Percentiles rank a stretch among this genome's conserved stretches.
Conservation (phyloP, 2,329 filamentous ascomycete genomes). For the Trichocomaceae sp. region DNA sequence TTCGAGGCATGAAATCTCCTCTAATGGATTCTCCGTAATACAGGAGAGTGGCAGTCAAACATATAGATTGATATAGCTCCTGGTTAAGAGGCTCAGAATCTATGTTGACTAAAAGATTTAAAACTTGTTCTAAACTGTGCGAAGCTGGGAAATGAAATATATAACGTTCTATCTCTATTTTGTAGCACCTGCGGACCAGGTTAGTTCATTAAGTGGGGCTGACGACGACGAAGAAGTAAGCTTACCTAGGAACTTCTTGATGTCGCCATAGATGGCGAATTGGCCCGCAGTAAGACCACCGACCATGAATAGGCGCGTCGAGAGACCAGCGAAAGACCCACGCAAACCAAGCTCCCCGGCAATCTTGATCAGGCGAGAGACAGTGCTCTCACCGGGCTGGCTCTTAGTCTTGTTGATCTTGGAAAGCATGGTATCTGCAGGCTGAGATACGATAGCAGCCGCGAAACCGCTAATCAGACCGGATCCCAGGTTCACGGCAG, state of each 20-base stretch:
- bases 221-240: background rate
- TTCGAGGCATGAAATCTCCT: too few relatives aligned
- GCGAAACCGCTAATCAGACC: constrained; percentile 82
- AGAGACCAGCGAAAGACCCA: constrained; percentile 73
- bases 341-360: constrained; percentile 73
- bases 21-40: too few relatives aligned
- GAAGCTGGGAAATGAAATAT: background rate
- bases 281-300: constrained; percentile 70
- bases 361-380: constrained; percentile 77
- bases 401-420: constrained; percentile 96
- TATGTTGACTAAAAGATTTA: background rate
- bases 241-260: constrained; percentile 2
- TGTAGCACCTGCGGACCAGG: background rate
- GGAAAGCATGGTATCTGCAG: constrained; percentile 85
- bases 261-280: constrained; percentile 76
- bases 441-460: constrained; percentile 78
- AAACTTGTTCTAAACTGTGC: background rate
- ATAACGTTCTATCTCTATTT: background rate
- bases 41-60: too few relatives aligned
- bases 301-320: constrained; percentile 69
- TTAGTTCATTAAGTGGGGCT: background rate
- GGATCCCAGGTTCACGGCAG: constrained; percentile 73
- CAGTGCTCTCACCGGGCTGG: constrained; percentile 75
- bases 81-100: background rate
- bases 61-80: background rate